A percentile compares a stretch with the other conserved stretches of the same genome.
These are phyloP conservation scores for Acanthamoeba triangularis DNA, from an alignment of 208 protist genomes.

Conservation along the genomic window DNA sequence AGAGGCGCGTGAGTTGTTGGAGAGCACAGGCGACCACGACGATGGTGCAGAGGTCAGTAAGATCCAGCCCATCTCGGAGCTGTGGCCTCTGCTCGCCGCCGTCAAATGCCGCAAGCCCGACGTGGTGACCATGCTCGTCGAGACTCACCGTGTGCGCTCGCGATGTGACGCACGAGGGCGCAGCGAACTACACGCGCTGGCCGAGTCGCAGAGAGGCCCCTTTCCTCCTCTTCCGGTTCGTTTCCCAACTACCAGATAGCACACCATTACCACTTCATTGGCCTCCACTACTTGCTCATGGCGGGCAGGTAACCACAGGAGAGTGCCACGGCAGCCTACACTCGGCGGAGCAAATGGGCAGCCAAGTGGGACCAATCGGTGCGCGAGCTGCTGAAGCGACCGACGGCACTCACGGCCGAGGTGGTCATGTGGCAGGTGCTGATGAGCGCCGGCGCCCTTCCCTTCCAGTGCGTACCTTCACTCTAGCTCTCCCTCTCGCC, in stretches of 20 bases:
- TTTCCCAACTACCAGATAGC: too few species aligned
- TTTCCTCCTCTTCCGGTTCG: not conserved
- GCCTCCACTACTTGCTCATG: too few species aligned
- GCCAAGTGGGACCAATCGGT: too few species aligned
- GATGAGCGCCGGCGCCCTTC: not conserved
- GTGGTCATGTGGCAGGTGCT: not conserved
- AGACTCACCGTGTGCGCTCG: not conserved
- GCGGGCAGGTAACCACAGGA: too few species aligned
- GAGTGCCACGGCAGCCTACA: too few species aligned
- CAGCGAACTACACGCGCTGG: constrained; percentile 9
- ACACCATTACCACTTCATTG: too few species aligned
- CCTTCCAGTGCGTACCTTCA: not conserved
- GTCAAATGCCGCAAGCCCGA: not conserved
- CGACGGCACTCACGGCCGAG: not conserved
- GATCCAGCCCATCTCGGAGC: too few species aligned
- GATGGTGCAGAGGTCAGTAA: too few species aligned
- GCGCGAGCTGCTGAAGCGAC: not conserved
- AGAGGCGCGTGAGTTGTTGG: too few species aligned
- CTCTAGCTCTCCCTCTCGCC: not conserved
- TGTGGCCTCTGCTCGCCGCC: not conserved
- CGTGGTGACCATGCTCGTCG: not conserved
- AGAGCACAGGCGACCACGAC: too few species aligned
- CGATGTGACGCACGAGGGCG: not conserved
- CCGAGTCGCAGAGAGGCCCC: not conserved
- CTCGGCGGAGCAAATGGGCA: too few species aligned